phyloP scores from a whole-genome alignment of 2,329 filamentous ascomycete genomes.

The Davidsoniella virescens region DNA sequence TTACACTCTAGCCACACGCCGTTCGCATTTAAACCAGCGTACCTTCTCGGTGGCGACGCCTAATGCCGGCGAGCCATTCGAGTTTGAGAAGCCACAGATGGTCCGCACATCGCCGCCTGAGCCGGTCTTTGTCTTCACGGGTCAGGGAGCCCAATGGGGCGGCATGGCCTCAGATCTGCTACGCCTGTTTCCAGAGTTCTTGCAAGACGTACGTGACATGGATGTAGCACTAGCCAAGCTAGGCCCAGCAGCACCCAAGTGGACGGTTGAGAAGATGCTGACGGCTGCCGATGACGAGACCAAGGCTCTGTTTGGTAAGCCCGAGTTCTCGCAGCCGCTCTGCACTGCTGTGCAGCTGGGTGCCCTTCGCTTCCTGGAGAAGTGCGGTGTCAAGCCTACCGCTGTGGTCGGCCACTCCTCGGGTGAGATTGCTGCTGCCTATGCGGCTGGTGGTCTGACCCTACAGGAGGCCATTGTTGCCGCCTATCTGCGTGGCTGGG shows the following conservation, averaged over 20 bases:
- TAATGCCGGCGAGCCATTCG: background rate
- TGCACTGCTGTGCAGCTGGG: slow-evolving; percentile 29
- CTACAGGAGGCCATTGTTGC: slow-evolving; percentile 18
- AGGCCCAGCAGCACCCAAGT: slow-evolving; percentile 18
- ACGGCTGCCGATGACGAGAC: slow-evolving; percentile 19
- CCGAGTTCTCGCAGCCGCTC: slow-evolving; percentile 22
- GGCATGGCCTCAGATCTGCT: slow-evolving; percentile 24
- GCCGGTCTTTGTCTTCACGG: slow-evolving; percentile 21
- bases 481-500: slow-evolving; percentile 20
- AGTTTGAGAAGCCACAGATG: background rate
- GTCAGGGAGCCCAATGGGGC: slow-evolving; percentile 24
- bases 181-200: slow-evolving; percentile 22
- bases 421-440: slow-evolving; percentile 26
- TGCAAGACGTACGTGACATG: slow-evolving; percentile 19
- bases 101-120: slow-evolving; percentile 15
- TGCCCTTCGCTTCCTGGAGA: slow-evolving; percentile 21
- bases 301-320: slow-evolving; percentile 19
- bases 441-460: slow-evolving; percentile 16
- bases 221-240: slow-evolving; percentile 21
- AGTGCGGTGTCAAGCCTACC: slow-evolving; percentile 18
- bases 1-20: slow-evolving; percentile 13
- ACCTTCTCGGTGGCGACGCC: slow-evolving; percentile 12
- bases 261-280: slow-evolving; percentile 23
- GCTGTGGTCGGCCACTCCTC: slow-evolving; percentile 23
- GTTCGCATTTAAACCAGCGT: slow-evolving; percentile 14